These are phyloP conservation scores for Fusarium mexicanum DNA, from an alignment of 2,329 filamentous ascomycete genomes.

Conservation along the genomic window DNA sequence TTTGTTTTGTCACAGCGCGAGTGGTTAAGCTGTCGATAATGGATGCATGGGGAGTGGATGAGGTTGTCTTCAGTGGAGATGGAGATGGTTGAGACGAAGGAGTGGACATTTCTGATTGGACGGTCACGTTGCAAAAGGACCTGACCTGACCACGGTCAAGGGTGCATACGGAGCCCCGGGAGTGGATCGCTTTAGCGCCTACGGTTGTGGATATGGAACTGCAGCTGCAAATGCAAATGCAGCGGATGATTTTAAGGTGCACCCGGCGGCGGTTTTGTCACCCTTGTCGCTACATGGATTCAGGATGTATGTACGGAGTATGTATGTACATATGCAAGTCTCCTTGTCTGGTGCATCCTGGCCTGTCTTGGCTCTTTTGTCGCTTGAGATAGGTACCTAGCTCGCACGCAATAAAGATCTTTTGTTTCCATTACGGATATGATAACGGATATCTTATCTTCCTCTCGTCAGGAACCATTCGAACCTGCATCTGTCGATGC, in stretches of 20 bases:
- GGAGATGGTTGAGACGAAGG: slow-evolving; percentile 14
- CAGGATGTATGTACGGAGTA: slow-evolving; percentile 4
- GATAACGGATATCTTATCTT: slow-evolving; percentile 40
- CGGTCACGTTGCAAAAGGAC: slow-evolving; percentile 37
- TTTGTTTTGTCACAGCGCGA: slow-evolving; percentile 26
- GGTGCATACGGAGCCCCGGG: slow-evolving; percentile 33
- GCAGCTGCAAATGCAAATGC: slow-evolving; percentile 18
- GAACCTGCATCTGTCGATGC: slow-evolving; percentile 25
- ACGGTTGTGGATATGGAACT: slow-evolving; percentile 4
- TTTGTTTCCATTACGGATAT: slow-evolving; percentile 41
- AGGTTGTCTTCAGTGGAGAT: slow-evolving; percentile 30
- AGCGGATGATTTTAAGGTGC: slow-evolving; percentile 45
- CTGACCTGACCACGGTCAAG: slow-evolving; percentile 29
- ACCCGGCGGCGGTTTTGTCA: slow-evolving; percentile 41
- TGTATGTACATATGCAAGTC: slow-evolving; percentile 20
- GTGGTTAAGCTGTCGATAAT: slow-evolving; percentile 29
- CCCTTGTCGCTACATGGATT: slow-evolving; percentile 16
- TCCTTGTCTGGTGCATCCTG: slow-evolving; percentile 14
- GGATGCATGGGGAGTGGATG: slow-evolving; percentile 34
- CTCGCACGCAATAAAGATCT: slow-evolving; percentile 36
- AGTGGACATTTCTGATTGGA: slow-evolving; percentile 12
- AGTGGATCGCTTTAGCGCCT: slow-evolving; percentile 44
- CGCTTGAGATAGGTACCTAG: slow-evolving; percentile 28
- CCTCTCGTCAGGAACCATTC: slow-evolving; percentile 23
- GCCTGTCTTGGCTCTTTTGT: slow-evolving; percentile 30